phyloP scores from a whole-genome alignment of 352 stramenopile species.

The Phytophthora boehmeriae region DNA sequence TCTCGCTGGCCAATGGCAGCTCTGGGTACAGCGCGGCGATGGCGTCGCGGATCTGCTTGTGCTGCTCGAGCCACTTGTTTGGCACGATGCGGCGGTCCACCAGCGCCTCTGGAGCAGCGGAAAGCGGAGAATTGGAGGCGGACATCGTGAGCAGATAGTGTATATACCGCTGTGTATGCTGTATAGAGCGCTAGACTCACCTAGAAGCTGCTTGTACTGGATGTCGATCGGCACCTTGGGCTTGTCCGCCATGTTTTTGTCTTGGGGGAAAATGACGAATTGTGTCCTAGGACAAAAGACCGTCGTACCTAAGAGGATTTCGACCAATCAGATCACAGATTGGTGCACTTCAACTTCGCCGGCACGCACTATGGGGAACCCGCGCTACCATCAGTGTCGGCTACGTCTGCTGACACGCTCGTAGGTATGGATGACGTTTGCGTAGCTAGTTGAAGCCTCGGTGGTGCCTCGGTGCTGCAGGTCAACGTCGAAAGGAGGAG shows the following conservation, averaged over 20 bases:
- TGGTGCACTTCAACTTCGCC: too few species aligned
- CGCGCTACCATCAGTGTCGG: too few species aligned
- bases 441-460: too few species aligned
- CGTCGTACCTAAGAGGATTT: too few species aligned
- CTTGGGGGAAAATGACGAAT: conserved; percentile 9
- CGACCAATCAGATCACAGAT: background rate
- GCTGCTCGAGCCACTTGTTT: conserved; percentile 73
- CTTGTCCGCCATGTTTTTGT: conserved; percentile 55
- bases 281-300: too few species aligned
- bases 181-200: conserved; percentile 28
- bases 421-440: too few species aligned
- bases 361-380: too few species aligned
- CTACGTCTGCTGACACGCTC: too few species aligned
- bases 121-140: background rate
- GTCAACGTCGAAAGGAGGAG: too few species aligned
- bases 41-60: conserved; percentile 63
- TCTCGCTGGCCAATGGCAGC: conserved; percentile 51
- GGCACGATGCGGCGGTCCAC: conserved; percentile 76
- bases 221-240: conserved; percentile 79
- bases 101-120: conserved; percentile 53
- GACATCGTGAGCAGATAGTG: background rate
- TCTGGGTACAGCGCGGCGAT: conserved; percentile 58
- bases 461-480: too few species aligned
- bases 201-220: conserved; percentile 79
- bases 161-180: background rate